Evolutionary conservation across 1,284 basidiomycete species (phyloP), one percentile per base, ranked within the genome.

Genomic region (Heterobasidion occidentale): DNA sequence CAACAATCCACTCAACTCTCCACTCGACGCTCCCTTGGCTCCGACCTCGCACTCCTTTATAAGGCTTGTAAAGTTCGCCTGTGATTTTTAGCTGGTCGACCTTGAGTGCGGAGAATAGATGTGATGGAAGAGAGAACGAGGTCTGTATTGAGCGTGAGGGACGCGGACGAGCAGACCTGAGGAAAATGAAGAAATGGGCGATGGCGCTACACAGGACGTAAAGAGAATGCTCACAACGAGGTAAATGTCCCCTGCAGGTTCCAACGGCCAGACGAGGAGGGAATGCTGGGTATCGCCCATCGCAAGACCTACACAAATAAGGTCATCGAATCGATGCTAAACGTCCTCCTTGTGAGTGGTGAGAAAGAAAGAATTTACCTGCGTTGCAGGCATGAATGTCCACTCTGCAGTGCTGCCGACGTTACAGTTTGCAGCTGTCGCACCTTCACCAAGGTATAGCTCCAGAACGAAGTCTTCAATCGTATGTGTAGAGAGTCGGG

Each of bases 41-140:
- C 20, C 60, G 53, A 5, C 84, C 81, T 62, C 89, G 72, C 56
- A 92, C 85, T 19, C 89, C 90, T 66, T 83, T 78, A 62, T 73
- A 78, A 5, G 75, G 74, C 70, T 94, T 96, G 75, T 91, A 94
- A 14, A 84, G 71, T 68, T 90, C 89, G 2, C 88, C 84, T 0
- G 80, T 81, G n/a, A 97, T 74, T 67, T 87, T 91, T 56, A 98
- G 78, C 62, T 92, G 86, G 59, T 93, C 90, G 2, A 97, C 86
- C 60, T 89, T 90, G 54, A 97, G 73, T 8, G 86, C 79, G 1
- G 92, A 93, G 67, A 88, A 90, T 44, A 84, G 85, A 66, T 89
- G 77, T 47, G 87, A 81, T 20, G 84, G 78, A 36, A 94, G 80
- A 46, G 83, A 79, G 70, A 92, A 97, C 9, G 72, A 73, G 36